phyloP scores from a whole-genome alignment of 306 rosid genomes.

The Ziziphus jujuba region DNA sequence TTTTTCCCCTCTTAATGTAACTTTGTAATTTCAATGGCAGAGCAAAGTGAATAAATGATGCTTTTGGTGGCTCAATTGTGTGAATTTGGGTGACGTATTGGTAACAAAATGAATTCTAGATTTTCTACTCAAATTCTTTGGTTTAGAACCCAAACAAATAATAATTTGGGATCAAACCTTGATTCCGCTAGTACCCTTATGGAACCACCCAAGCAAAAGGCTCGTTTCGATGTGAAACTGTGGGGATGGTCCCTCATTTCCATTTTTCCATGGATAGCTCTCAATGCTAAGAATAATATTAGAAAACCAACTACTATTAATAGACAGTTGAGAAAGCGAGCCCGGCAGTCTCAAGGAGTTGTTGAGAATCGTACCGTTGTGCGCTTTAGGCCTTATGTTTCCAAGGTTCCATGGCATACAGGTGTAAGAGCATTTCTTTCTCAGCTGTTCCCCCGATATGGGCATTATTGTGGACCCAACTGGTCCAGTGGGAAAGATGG shows the following conservation, averaged over 20 bases:
- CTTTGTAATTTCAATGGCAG: conserved; percentile 25
- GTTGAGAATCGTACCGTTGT: conserved; percentile 20
- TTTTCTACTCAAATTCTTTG: conserved; percentile 49
- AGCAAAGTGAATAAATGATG: conserved; percentile 12
- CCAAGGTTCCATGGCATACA: conserved; percentile 96
- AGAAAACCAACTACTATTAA: conserved; percentile 64
- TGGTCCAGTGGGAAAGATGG: conserved; percentile 91
- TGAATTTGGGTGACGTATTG: conserved; percentile 14
- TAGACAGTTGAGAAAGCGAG: conserved; percentile 53
- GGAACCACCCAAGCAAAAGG: conserved; percentile 33
- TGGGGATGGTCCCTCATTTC: conserved; percentile 48
- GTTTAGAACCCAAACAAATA: conserved; percentile 44
- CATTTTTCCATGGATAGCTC: conserved; percentile 50
- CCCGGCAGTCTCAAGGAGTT: conserved; percentile 35
- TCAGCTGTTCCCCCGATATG: conserved; percentile 84
- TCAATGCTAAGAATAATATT: conserved; percentile 28
- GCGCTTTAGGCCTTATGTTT: conserved; percentile 84
- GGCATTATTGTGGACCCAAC: conserved; percentile 96
- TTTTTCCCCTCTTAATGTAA: conserved; percentile 1
- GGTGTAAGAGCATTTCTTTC: conserved; percentile 81
- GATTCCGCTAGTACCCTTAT: conserved; percentile 21
- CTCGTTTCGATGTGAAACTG: conserved; percentile 35
- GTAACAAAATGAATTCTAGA: conserved; percentile 49
- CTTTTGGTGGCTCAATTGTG: conserved; percentile 22
- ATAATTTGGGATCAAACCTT: conserved; percentile 29